phyloP scores from a whole-genome alignment of 192 early-diverging fungal species.

The Podila verticillata region DNA sequence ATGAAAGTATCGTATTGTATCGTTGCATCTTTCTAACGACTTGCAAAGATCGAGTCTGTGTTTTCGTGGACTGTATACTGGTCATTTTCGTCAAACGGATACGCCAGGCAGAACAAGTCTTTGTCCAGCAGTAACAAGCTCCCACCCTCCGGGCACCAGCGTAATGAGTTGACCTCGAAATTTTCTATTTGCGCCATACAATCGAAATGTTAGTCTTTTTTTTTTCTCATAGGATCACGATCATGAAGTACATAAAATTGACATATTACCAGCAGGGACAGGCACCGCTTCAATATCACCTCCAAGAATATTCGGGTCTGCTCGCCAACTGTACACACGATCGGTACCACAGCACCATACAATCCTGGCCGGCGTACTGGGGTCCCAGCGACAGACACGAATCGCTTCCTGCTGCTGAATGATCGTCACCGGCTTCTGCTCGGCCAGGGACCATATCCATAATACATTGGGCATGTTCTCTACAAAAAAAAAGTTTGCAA shows the following conservation, averaged over 20 bases:
- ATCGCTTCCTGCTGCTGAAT: conserved; percentile 71
- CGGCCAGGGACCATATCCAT: conserved; percentile 79
- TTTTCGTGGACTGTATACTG: conserved; percentile 30
- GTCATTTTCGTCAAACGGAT: conserved; percentile 39
- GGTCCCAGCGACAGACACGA: conserved; percentile 73
- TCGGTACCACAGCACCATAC: conserved; percentile 70
- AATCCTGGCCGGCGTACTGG: conserved; percentile 58
- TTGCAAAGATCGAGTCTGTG: conserved; percentile 23
- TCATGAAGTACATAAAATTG: conserved; percentile 2
- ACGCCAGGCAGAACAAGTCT: conserved; percentile 75
- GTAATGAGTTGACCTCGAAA: conserved; percentile 67
- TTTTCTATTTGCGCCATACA: conserved; percentile 46
- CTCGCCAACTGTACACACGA: conserved; percentile 70
- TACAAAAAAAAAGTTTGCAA: conserved; percentile 19
- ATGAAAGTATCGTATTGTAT: too few relatives aligned
- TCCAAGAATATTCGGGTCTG: conserved; percentile 5
- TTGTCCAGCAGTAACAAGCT: conserved; percentile 75
- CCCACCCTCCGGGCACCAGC: conserved; percentile 79
- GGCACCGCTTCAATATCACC: conserved; percentile 53
- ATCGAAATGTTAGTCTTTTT: background rate
- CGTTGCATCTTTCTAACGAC: too few relatives aligned
- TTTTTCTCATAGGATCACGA: conserved; percentile 6
- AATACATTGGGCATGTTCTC: conserved; percentile 79
- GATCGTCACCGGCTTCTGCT: conserved; percentile 57
- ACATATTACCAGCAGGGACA: conserved; percentile 60